phyloP scores from a whole-genome alignment of 805 yeast species.

The Candida tibetensis region DNA sequence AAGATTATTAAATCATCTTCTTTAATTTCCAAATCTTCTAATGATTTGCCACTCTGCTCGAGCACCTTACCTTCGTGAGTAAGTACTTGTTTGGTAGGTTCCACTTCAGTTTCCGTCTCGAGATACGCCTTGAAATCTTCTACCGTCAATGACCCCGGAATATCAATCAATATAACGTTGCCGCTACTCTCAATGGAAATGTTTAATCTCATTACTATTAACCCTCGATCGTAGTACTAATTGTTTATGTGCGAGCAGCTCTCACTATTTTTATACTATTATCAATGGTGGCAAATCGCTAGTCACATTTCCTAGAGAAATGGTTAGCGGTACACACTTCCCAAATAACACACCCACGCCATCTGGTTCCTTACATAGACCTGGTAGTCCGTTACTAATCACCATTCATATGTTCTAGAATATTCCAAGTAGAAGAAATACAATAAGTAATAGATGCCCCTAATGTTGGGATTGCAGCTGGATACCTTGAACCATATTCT shows the following conservation, averaged over 20 bases:
- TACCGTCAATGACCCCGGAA: slow-evolving; percentile 60
- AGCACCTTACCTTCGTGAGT: slow-evolving; percentile 46
- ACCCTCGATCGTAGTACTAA: not conserved
- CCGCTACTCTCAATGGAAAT: slow-evolving; percentile 20
- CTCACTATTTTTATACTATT: too few relatives aligned
- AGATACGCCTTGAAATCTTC: slow-evolving; percentile 71
- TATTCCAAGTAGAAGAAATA: too few relatives aligned
- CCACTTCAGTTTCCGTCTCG: slow-evolving; percentile 63
- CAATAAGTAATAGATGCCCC: too few relatives aligned
- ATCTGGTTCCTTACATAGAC: too few relatives aligned
- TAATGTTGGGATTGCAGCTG: too few relatives aligned
- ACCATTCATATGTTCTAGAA: too few relatives aligned
- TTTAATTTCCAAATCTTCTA: slow-evolving; percentile 47
- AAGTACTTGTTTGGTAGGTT: slow-evolving; percentile 46
- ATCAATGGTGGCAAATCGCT: not conserved
- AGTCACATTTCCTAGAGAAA: not conserved
- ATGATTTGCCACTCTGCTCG: slow-evolving; percentile 27
- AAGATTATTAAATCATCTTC: slow-evolving; percentile 60
- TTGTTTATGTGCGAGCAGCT: too few relatives aligned
- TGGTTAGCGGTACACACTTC: not conserved
- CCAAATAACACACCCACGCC: too few relatives aligned
- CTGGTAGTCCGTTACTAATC: too few relatives aligned
- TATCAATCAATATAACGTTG: slow-evolving; percentile 49
- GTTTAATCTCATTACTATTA: slow-evolving; percentile 15
- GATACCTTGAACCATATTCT: too few relatives aligned